Evolutionary conservation across 192 early-diverging fungal species (phyloP), one percentile per base, ranked within the genome.

Genomic region (Ramicandelaber brevisporus): DNA sequence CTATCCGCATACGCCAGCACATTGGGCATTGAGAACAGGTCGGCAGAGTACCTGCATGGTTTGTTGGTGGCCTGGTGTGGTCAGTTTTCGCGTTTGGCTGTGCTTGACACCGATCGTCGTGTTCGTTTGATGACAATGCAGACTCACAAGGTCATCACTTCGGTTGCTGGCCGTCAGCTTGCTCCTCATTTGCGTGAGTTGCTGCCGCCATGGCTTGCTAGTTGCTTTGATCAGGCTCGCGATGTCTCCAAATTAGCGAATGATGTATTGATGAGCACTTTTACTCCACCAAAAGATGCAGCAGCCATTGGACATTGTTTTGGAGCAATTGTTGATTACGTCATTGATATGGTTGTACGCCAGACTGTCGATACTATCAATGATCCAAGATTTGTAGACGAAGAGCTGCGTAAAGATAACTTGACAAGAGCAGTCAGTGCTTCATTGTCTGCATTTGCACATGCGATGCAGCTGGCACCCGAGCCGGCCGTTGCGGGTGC

Each of bases 351-450:
- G 14, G 40, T 88, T 10, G 36, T 83, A 3, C 46, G 66, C 14
- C 76, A 86, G 37, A 75, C 81, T 1, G 54, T 68, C 0, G 80
- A 89, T 29, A 79, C 72, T 1, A 30, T 87, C 33, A 82, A 80
- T 69, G 48, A 50, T 15, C 29, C 48, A 14, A 55, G 44, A 50
- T 50, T 43, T 31, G 19, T 35, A 5, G 30, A 34, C 11, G 43
- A 44, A 33, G 41, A 56, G 17, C 41, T 53, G 41, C 52, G 37
- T 26, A 34, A n/a, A 16, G 2, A 7, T 8, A 3, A 20, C 17
- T 21, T 25, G 14, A 28, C 19, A 17, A 6, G 9, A 19, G 6
- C 7, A 14, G 13, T 17, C 15, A 23, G 8, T 1, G 4, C 12
- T 18, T 27, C 10, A 17, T 21, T 21, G 10, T 13, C 14, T 20